These are phyloP conservation scores for Panicum virgatum DNA, from an alignment of 202 grass and related monocot species.

Conservation along the genomic window DNA sequence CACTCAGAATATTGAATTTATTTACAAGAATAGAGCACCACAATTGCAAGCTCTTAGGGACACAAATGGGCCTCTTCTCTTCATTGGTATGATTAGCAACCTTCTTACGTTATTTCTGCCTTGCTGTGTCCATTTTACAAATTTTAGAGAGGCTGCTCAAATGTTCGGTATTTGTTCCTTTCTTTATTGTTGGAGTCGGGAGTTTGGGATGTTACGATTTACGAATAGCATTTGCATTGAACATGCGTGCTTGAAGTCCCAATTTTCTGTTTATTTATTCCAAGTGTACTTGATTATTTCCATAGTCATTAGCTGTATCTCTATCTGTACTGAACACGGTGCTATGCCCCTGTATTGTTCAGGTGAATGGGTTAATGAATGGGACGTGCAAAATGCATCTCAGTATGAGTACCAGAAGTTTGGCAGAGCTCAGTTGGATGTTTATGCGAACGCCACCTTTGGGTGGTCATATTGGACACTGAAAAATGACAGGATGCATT, in stretches of 20 bases:
- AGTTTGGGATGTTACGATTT: background rate
- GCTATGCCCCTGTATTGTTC: slow-evolving; percentile 9
- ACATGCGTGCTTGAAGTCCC: background rate
- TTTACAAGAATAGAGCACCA: slow-evolving; percentile 55
- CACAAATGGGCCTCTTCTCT: slow-evolving; percentile 66
- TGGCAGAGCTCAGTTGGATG: slow-evolving; percentile 69
- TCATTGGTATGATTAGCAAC: slow-evolving; percentile 52
- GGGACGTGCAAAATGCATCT: slow-evolving; percentile 60
- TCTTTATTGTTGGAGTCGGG: background rate
- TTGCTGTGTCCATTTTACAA: background rate
- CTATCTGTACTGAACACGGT: too few species aligned
- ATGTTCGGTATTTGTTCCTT: background rate
- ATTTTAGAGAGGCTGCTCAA: slow-evolving; percentile 3
- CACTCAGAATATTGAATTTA: slow-evolving; percentile 65
- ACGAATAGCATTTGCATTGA: too few species aligned
- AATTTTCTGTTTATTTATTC: background rate
- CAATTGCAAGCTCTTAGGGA: slow-evolving; percentile 56
- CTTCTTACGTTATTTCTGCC: background rate
- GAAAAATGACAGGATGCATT: slow-evolving; percentile 63
- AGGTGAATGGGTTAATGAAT: slow-evolving; percentile 82
- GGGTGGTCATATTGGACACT: slow-evolving; percentile 74
- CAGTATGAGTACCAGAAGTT: slow-evolving; percentile 71
- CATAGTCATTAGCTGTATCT: background rate
- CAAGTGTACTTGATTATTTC: background rate
- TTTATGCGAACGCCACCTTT: slow-evolving; percentile 61